phyloP scores from a whole-genome alignment of 1,284 basidiomycete genomes.

The Heterobasidion parviporum region DNA sequence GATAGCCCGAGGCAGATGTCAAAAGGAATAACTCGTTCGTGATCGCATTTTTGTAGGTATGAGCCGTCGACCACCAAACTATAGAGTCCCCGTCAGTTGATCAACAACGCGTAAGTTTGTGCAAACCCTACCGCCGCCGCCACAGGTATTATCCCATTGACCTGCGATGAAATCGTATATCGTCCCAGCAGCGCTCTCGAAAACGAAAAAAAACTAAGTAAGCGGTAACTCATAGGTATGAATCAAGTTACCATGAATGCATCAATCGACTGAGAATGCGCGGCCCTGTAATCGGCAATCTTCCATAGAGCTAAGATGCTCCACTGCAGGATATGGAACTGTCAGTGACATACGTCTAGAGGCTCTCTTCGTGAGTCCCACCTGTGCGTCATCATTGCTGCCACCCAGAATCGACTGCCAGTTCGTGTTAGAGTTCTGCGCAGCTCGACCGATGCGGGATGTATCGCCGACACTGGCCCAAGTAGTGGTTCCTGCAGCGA shows the following conservation, averaged over 20 bases:
- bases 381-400: conserved; percentile 43
- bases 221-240: not conserved
- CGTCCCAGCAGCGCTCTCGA: conserved; percentile 29
- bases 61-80: conserved; percentile 51
- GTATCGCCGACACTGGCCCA: conserved; percentile 30
- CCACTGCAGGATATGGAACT: conserved; percentile 27
- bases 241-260: conserved; percentile 28
- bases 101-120: not conserved
- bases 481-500: conserved; percentile 28
- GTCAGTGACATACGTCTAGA: not conserved
- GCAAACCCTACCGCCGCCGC: conserved; percentile 30
- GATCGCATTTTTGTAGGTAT: conserved; percentile 50
- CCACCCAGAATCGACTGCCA: conserved; percentile 35
- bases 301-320: conserved; percentile 44
- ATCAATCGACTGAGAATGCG: conserved; percentile 23
- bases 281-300: conserved; percentile 40
- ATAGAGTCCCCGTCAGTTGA: not conserved
- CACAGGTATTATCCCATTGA: conserved; percentile 35
- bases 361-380: conserved; percentile 14
- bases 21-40: conserved; percentile 48
- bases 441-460: conserved; percentile 34
- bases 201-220: not conserved
- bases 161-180: conserved; percentile 41
- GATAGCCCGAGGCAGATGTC: conserved; percentile 37
- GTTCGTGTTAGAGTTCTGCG: conserved; percentile 25